Conservation (phyloP, 768 basidiomycete species). For the Daedaleopsis sinensis region DNA sequence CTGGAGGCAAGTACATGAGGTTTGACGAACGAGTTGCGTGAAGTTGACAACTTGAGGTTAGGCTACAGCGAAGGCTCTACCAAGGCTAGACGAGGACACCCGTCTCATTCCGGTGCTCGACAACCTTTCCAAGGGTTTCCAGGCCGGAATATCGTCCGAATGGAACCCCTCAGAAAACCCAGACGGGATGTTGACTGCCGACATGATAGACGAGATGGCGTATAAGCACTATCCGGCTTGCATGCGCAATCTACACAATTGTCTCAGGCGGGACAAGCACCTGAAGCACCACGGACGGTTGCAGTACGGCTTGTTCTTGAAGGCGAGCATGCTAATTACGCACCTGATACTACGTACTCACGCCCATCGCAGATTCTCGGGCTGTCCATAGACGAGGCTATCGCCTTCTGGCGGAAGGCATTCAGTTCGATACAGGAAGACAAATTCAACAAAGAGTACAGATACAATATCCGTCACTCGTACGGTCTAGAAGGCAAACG, state of each 20-base stretch:
- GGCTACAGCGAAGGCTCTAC: slow-evolving; percentile 85
- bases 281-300: slow-evolving; percentile 91
- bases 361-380: slow-evolving; percentile 75
- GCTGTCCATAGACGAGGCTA: slow-evolving; percentile 90
- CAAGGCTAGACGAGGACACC: slow-evolving; percentile 92
- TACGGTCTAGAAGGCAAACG: slow-evolving; percentile 95
- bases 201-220: slow-evolving; percentile 90
- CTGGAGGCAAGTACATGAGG: slow-evolving; percentile 61
- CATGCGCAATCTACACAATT: slow-evolving; percentile 90
- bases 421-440: slow-evolving; percentile 85
- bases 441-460: slow-evolving; percentile 97
- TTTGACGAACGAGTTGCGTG: neutral
- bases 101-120: slow-evolving; percentile 87
- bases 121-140: slow-evolving; percentile 92
- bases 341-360: neutral
- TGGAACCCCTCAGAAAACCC: slow-evolving; percentile 63
- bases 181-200: slow-evolving; percentile 79
- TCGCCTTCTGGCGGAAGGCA: slow-evolving; percentile 90
- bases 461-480: slow-evolving; percentile 95
- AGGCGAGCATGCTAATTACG: slow-evolving; percentile 51
- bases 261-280: slow-evolving; percentile 75
- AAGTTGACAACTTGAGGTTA: slow-evolving; percentile 32
- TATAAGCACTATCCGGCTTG: slow-evolving; percentile 92
- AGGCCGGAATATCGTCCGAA: slow-evolving; percentile 86
- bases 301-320: slow-evolving; percentile 93